Evolutionary conservation across 2,329 filamentous ascomycete species (phyloP).

Genomic region (Pestalotiopsis sp.): DNA sequence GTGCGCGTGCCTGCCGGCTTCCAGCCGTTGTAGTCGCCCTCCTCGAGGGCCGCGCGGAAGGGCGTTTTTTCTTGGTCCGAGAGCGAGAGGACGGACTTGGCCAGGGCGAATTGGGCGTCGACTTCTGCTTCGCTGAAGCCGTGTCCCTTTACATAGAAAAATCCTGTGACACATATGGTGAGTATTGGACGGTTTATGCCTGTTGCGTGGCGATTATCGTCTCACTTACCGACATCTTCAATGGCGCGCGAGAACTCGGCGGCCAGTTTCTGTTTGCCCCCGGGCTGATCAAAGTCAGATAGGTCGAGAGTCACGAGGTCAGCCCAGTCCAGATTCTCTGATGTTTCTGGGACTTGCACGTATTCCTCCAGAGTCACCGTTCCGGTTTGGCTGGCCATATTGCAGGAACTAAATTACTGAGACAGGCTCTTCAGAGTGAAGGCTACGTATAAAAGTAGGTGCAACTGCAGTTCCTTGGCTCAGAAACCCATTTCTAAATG

Average conservation of each 20-base stretch:
- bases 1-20: neutral
- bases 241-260: conserved; percentile 3
- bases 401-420: too few species aligned
- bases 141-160: conserved; percentile 9
- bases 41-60: conserved; percentile 25
- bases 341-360: conserved; percentile 4
- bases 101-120: conserved; percentile 10
- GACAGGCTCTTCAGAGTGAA: too few species aligned
- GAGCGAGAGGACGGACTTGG: conserved; percentile 46
- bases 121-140: conserved; percentile 4
- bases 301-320: conserved; percentile 7
- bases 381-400: too few species aligned
- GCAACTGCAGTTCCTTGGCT: too few species aligned
- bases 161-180: neutral
- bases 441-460: too few species aligned
- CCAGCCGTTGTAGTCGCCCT: conserved; percentile 11
- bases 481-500: too few species aligned
- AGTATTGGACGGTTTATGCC: too few species aligned
- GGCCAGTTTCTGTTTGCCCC: conserved; percentile 1
- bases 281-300: neutral
- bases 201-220: too few species aligned
- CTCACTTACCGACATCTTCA: neutral
- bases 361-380: neutral
- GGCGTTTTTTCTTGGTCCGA: conserved; percentile 48
- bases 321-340: conserved; percentile 1